A percentile compares a stretch with the other conserved stretches of the same genome.
phyloP scores from a whole-genome alignment of 768 basidiomycete species.

The Pholiota conissans region DNA sequence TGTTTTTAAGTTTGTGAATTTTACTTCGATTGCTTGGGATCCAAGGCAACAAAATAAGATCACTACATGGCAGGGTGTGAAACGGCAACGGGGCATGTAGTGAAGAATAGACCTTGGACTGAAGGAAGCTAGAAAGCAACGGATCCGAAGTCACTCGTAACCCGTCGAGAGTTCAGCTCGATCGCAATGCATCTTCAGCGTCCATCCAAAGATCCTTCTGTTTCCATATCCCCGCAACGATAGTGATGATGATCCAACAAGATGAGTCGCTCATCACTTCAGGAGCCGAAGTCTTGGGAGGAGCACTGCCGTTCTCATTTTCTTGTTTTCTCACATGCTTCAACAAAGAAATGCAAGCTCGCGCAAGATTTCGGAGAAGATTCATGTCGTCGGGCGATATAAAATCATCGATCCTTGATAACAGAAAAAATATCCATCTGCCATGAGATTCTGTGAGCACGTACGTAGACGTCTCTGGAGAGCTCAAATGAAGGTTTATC shows the following conservation, averaged over 20 bases:
- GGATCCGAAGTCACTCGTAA: background rate
- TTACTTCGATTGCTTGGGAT: too few species aligned
- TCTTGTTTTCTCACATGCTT: constrained; percentile 30
- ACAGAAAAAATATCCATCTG: constrained; percentile 77
- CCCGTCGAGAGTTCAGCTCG: background rate
- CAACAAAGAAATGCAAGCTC: constrained; percentile 62
- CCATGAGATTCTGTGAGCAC: constrained; percentile 58
- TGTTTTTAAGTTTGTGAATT: too few species aligned
- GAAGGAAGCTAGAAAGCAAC: too few species aligned
- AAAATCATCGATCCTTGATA: constrained; percentile 67
- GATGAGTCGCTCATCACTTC: constrained; percentile 40
- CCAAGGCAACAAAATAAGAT: too few species aligned
- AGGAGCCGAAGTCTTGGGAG: constrained; percentile 5
- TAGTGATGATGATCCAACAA: constrained; percentile 75
- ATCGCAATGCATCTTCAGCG: constrained; percentile 52
- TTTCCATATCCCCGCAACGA: constrained; percentile 69
- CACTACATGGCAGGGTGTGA: too few species aligned
- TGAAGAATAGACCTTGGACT: too few species aligned
- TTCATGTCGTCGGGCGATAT: constrained; percentile 77
- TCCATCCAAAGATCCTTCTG: constrained; percentile 83
- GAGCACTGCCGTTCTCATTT: constrained; percentile 5
- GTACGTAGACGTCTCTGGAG: constrained; percentile 34
- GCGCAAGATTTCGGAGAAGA: constrained; percentile 71
- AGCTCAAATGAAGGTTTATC: constrained; percentile 64
- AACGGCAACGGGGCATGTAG: too few species aligned